Conservation (phyloP, 2,329 filamentous ascomycete species). For the Ophiostoma australiae region DNA sequence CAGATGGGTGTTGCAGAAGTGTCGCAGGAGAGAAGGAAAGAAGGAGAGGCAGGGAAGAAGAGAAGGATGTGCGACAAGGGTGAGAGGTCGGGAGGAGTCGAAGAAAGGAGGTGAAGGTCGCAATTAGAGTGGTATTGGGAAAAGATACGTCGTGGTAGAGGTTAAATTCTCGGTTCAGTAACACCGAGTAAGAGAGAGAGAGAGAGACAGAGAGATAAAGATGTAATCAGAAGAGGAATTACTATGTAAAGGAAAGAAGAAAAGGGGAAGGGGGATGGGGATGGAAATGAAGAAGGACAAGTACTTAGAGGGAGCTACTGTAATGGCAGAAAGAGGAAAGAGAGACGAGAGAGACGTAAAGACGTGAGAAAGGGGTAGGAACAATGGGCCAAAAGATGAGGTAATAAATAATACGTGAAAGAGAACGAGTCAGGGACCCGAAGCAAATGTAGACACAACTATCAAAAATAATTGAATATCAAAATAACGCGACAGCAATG, state of each 20-base stretch:
- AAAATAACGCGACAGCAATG: neutral
- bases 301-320: neutral
- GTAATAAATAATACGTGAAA: neutral
- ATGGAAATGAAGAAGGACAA: neutral
- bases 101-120: slow-evolving; percentile 9
- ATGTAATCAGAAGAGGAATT: neutral
- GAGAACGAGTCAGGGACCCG: neutral
- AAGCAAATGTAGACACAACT: neutral
- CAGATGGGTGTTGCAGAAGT: slow-evolving; percentile 16
- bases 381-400: neutral
- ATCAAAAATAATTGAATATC: neutral
- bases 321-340: neutral
- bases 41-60: neutral
- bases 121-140: neutral
- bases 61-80: slow-evolving; percentile 9
- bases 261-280: neutral
- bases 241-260: neutral
- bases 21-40: slow-evolving; percentile 18
- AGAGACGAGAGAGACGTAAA: neutral
- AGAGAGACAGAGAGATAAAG: neutral
- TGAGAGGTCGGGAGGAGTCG: slow-evolving; percentile 2
- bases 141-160: neutral
- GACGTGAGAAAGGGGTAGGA: neutral
- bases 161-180: neutral
- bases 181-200: neutral